These are phyloP conservation scores for Sporothrix protearum DNA, from an alignment of 2,329 filamentous ascomycete genomes.

Conservation along the genomic window DNA sequence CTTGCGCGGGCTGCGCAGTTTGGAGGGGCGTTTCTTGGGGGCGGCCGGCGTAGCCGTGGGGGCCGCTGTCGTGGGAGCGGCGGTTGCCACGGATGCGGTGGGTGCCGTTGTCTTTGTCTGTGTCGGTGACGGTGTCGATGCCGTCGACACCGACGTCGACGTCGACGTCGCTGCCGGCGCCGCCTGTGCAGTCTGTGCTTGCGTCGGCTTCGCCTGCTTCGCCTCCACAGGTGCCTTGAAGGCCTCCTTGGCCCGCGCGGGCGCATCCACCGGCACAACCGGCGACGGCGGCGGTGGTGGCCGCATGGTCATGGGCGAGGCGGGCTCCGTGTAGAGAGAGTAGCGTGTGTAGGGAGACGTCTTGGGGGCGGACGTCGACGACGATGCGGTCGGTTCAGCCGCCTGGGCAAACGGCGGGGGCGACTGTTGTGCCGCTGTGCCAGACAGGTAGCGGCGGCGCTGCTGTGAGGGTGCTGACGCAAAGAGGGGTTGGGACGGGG, in stretches of 20 bases:
- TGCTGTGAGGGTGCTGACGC: conserved; percentile 37
- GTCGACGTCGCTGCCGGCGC: background rate
- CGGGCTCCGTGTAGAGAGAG: conserved; percentile 21
- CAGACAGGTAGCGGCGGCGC: conserved; percentile 40
- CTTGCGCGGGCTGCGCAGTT: conserved; percentile 71
- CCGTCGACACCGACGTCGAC: background rate
- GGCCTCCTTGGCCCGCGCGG: conserved; percentile 28
- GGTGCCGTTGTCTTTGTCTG: background rate
- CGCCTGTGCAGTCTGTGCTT: background rate
- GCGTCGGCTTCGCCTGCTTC: background rate
- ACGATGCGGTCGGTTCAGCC: background rate
- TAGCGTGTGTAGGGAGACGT: conserved; percentile 23
- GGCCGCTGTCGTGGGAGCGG: background rate
- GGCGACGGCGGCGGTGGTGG: conserved; percentile 23
- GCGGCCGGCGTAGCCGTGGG: conserved; percentile 39
- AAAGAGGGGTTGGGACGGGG: conserved; percentile 29
- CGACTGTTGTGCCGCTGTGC: conserved; percentile 48
- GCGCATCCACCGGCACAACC: conserved; percentile 11
- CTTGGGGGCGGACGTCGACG: background rate
- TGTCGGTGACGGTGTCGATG: background rate
- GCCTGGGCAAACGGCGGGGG: conserved; percentile 18
- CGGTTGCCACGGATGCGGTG: background rate
- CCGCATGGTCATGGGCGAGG: conserved; percentile 20
- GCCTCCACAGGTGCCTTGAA: background rate
- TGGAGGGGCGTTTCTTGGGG: conserved; percentile 53